Percentiles rank a stretch among this genome's conserved stretches.
phyloP scores from a whole-genome alignment of 2,329 filamentous ascomycete genomes.

The Colletotrichum orbiculare region DNA sequence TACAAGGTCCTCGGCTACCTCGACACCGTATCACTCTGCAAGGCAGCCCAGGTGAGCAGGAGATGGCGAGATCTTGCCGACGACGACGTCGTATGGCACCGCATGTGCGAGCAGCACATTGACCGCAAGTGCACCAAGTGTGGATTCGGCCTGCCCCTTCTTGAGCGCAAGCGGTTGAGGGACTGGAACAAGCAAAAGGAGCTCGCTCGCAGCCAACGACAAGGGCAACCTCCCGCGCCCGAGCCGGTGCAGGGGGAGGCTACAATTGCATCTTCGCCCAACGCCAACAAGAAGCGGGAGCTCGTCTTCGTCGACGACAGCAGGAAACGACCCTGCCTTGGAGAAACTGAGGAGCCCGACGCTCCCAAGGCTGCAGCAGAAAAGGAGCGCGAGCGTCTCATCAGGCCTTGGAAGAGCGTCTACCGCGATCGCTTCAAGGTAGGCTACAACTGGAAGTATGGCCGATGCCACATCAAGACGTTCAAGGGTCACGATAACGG shows the following conservation, averaged over 20 bases:
- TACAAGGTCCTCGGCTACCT: slow-evolving; percentile 94
- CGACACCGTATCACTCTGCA: slow-evolving; percentile 93
- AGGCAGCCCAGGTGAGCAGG: slow-evolving; percentile 92
- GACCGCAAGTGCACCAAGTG: slow-evolving; percentile 94
- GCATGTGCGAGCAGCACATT: slow-evolving; percentile 93
- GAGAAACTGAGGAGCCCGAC: slow-evolving; percentile 31
- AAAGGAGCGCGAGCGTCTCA: slow-evolving; percentile 58
- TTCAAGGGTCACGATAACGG: slow-evolving; percentile 91
- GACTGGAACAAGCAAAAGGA: slow-evolving; percentile 90
- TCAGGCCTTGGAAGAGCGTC: slow-evolving; percentile 93
- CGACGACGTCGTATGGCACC: slow-evolving; percentile 96
- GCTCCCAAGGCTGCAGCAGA: slow-evolving; percentile 41
- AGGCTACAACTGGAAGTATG: slow-evolving; percentile 97
- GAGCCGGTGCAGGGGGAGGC: slow-evolving; percentile 40
- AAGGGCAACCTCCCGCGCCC: slow-evolving; percentile 37
- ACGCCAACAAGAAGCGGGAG: slow-evolving; percentile 48
- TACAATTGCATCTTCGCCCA: slow-evolving; percentile 34
- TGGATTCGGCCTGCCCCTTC: slow-evolving; percentile 90
- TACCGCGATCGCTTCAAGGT: slow-evolving; percentile 97
- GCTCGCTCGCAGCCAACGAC: slow-evolving; percentile 52
- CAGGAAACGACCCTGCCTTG: slow-evolving; percentile 49
- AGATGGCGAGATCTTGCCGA: slow-evolving; percentile 92
- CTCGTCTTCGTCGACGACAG: slow-evolving; percentile 44
- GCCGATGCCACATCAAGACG: slow-evolving; percentile 83
- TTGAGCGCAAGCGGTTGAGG: slow-evolving; percentile 88